These are phyloP conservation scores for Acanthochlamys bracteata DNA, from an alignment of 106 monocot species.

Conservation along the genomic window DNA sequence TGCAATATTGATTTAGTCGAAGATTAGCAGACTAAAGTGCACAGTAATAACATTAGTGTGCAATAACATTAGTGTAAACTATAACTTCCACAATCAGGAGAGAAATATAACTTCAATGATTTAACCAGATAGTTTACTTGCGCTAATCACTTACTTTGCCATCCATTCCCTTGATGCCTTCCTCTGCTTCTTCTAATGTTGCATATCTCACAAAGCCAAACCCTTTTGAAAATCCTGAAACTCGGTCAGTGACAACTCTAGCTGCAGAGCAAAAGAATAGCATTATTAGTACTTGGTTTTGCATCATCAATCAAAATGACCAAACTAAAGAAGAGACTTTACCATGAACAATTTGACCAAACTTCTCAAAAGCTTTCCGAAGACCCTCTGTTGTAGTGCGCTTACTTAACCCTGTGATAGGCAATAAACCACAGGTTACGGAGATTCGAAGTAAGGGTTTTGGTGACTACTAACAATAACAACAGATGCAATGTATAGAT, in stretches of 20 bases:
- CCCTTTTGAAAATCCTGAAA: conserved; percentile 65
- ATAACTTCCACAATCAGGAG: neutral
- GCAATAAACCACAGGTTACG: too few relatives aligned
- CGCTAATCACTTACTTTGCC: conserved; percentile 34
- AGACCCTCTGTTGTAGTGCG: conserved; percentile 65
- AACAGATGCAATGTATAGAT: too few relatives aligned
- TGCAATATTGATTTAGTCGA: too few relatives aligned
- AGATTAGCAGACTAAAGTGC: too few relatives aligned
- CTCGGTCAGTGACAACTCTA: conserved; percentile 58
- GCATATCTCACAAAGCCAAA: conserved; percentile 72
- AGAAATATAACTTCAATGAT: neutral
- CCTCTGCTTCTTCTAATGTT: conserved; percentile 39
- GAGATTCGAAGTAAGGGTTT: too few relatives aligned
- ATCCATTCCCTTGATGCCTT: conserved; percentile 75
- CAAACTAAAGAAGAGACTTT: conserved; percentile 1
- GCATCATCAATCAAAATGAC: neutral
- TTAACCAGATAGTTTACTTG: neutral
- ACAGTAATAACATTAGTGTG: too few relatives aligned
- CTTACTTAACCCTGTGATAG: conserved; percentile 52
- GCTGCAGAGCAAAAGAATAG: conserved; percentile 23
- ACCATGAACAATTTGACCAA: conserved; percentile 60
- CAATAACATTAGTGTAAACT: neutral
- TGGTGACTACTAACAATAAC: too few relatives aligned
- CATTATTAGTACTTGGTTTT: neutral
- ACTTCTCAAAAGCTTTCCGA: conserved; percentile 49